Conservation (phyloP, 177 flowering plant species). For the Tripterygium wilfordii region DNA sequence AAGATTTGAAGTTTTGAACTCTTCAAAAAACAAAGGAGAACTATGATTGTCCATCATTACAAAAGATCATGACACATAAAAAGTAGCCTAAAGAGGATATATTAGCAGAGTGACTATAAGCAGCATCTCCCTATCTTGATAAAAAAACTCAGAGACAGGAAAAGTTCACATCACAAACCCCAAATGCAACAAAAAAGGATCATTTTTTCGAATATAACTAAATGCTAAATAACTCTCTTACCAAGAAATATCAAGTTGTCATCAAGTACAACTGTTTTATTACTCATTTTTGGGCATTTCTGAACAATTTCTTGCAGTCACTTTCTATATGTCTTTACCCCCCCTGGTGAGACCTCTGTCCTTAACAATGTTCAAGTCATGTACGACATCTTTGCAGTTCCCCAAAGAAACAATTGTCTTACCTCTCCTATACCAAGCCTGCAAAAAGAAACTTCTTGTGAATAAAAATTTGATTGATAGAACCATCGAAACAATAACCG, state of each 20-base stretch:
- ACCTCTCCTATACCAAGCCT: conserved; percentile 97
- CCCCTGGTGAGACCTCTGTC: conserved; percentile 44
- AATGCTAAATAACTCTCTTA: too few relatives aligned
- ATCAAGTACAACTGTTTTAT: conserved; percentile 7
- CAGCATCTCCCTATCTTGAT: too few relatives aligned
- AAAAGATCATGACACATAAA: too few relatives aligned
- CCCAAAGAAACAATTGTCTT: conserved; percentile 54
- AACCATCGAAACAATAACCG: neutral
- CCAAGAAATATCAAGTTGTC: conserved; percentile 23
- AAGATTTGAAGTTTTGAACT: too few relatives aligned
- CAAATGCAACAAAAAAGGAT: too few relatives aligned
- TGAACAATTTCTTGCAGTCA: conserved; percentile 29
- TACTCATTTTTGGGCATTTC: conserved; percentile 12
- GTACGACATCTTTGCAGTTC: conserved; percentile 51
- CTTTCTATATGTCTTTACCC: conserved; percentile 52
- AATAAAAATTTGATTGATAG: neutral
- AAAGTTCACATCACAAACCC: too few relatives aligned
- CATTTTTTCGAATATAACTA: too few relatives aligned
- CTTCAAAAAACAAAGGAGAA: too few relatives aligned
- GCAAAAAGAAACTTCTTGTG: conserved; percentile 2
- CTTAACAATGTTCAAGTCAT: conserved; percentile 55
- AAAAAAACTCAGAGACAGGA: too few relatives aligned
- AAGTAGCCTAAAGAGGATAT: too few relatives aligned
- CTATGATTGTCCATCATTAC: too few relatives aligned
- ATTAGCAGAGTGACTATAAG: too few relatives aligned